These are phyloP conservation scores for Pichia membranifaciens DNA, from an alignment of 805 yeast genomes.

Conservation along the genomic window DNA sequence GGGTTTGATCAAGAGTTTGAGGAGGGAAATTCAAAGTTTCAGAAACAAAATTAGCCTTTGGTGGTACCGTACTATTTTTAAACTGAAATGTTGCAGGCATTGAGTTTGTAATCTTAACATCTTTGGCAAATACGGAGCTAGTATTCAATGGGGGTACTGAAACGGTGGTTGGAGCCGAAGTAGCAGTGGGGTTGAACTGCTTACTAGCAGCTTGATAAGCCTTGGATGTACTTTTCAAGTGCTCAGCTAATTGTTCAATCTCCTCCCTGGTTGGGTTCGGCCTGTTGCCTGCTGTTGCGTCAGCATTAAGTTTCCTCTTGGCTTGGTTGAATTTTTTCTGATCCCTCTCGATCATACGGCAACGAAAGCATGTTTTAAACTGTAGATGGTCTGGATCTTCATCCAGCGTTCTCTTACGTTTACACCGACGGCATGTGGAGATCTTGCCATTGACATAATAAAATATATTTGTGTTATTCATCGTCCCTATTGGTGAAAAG, in stretches of 20 bases:
- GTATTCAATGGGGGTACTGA: conserved; percentile 2
- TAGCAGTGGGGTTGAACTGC: conserved; percentile 15
- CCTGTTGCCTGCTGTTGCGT: conserved; percentile 15
- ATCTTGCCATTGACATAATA: conserved; percentile 30
- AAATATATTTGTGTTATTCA: conserved; percentile 11
- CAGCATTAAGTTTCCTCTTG: conserved; percentile 19
- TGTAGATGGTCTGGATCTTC: conserved; percentile 52
- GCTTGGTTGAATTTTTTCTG: conserved; percentile 29
- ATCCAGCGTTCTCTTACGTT: conserved; percentile 47
- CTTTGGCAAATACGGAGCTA: background rate
- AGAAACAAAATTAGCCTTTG: conserved; percentile 2
- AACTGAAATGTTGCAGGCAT: conserved; percentile 10
- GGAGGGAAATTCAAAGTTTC: conserved; percentile 5
- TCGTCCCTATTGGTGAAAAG: background rate
- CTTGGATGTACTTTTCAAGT: conserved; percentile 12
- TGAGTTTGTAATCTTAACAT: background rate
- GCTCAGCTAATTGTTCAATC: conserved; percentile 17
- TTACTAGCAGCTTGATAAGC: conserved; percentile 11
- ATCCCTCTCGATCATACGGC: conserved; percentile 48
- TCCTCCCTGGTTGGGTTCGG: conserved; percentile 17
- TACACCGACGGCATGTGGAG: conserved; percentile 50
- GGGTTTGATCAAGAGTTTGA: conserved; percentile 14
- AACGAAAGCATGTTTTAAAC: conserved; percentile 53
- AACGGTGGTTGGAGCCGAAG: conserved; percentile 13
- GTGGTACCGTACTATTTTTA: conserved; percentile 5